phyloP scores from a whole-genome alignment of 345 rosid species.

The Xanthoceras sorbifolium region DNA sequence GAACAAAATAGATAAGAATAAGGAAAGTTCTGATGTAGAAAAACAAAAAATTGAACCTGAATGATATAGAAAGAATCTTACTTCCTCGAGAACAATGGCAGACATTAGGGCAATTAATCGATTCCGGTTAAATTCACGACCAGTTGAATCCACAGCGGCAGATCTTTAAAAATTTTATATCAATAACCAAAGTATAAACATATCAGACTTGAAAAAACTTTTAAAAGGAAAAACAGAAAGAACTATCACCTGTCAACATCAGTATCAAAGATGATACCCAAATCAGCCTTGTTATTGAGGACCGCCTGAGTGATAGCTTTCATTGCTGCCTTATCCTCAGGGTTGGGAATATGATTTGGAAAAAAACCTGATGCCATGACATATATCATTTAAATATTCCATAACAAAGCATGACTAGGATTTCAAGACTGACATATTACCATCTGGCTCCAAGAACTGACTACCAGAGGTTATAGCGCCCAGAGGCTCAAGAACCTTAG shows the following conservation, averaged over 20 bases:
- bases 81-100: slow-evolving; percentile 95
- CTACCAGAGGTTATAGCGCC: slow-evolving; percentile 92
- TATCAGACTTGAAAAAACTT: not conserved
- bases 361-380: slow-evolving; percentile 64
- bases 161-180: slow-evolving; percentile 50
- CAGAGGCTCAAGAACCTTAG: slow-evolving; percentile 90
- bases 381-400: slow-evolving; percentile 5
- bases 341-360: slow-evolving; percentile 98
- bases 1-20: not conserved
- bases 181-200: slow-evolving; percentile 2
- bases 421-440: slow-evolving; percentile 35
- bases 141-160: slow-evolving; percentile 97
- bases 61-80: slow-evolving; percentile 38
- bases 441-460: slow-evolving; percentile 98
- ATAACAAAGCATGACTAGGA: slow-evolving; percentile 13
- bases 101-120: slow-evolving; percentile 88
- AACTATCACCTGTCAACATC: slow-evolving; percentile 85
- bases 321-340: slow-evolving; percentile 95
- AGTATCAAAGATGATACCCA: slow-evolving; percentile 98
- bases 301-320: slow-evolving; percentile 85
- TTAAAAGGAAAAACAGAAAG: slow-evolving; percentile 4
- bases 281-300: slow-evolving; percentile 85
- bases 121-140: slow-evolving; percentile 88
- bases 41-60: not conserved
- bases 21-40: not conserved